Evolutionary conservation across 2,329 filamentous ascomycete genomes (phyloP), one percentile per base, ranked within the genome.

Genomic region (Myrmaecium sp.): DNA sequence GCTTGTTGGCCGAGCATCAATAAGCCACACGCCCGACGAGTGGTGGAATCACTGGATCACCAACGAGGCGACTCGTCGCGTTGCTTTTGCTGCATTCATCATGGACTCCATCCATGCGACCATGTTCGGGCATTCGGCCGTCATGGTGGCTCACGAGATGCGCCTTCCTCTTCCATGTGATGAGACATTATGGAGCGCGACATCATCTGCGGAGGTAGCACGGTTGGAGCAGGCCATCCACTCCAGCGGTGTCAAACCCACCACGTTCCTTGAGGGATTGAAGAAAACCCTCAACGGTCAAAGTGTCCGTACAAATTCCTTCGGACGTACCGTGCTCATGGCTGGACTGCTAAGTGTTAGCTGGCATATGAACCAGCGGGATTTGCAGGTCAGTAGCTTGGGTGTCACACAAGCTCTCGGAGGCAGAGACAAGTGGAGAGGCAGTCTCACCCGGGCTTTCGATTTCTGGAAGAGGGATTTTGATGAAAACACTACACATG

Each of bases 1-100:
- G 30, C n/a, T n/a, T n/a, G n/a, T n/a, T n/a, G 52, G 57, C 14
- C 46, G 23, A 8, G 26, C 47, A 14, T n/a, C n/a, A n/a, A n/a
- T n/a, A n/a, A n/a, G n/a, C n/a, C 51, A 52, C 30, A 82, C 76
- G 0, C 68, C 76, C 0, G 82, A 93, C 35, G 83, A 92, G 37
- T 89, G 79, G 62, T 98, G 89, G 89, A 79, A 83, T 40, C 74
- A 82, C 39, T 95, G 89, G 89, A 89, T 95, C 41, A 84, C 76
- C 8, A 83, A 83, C 26, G 89, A 98, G 49, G 79, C 86, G 1
- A 95, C 84, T 0, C 66, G 82, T 16, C 70, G 89, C 32, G 81
- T 78, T 3, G 89, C 86, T 0, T 95, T 94, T 54, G 83, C 80
- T 1, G 89, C 89, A 0, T 95, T 95, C 45, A 72, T 94, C 22